Evolutionary conservation across 1,139 yeast species (phyloP).

Genomic region (Yamadazyma epiphylla): DNA sequence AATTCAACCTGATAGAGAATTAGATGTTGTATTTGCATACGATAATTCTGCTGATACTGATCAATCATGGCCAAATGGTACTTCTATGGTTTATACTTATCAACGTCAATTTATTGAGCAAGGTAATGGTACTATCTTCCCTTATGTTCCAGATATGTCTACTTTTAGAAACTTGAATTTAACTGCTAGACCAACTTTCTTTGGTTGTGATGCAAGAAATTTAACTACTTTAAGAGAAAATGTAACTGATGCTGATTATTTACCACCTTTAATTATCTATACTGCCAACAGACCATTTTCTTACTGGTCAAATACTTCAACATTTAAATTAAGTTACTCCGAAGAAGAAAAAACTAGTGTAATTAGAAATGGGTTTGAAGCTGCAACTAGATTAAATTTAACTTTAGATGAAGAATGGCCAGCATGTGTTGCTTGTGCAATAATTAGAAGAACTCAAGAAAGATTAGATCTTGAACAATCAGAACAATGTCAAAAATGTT

Average conservation of each 20-base stretch:
- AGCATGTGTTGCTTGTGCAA: slow-evolving; percentile 86
- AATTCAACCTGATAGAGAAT: slow-evolving; percentile 33
- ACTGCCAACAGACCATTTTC: slow-evolving; percentile 75
- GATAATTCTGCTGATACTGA: slow-evolving; percentile 49
- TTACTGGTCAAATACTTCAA: slow-evolving; percentile 65
- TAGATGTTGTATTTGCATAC: slow-evolving; percentile 43
- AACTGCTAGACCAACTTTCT: slow-evolving; percentile 70
- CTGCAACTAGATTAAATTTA: slow-evolving; percentile 65
- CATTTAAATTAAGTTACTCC: slow-evolving; percentile 62
- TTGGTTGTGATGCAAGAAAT: slow-evolving; percentile 77
- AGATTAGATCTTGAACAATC: slow-evolving; percentile 60
- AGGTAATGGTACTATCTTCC: slow-evolving; percentile 68
- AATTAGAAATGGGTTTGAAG: slow-evolving; percentile 79
- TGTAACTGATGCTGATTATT: slow-evolving; percentile 19
- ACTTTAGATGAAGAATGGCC: slow-evolving; percentile 74
- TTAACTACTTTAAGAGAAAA: slow-evolving; percentile 45
- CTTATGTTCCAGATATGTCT: slow-evolving; percentile 75
- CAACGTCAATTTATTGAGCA: slow-evolving; percentile 63
- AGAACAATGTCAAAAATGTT: slow-evolving; percentile 71
- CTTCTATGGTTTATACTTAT: slow-evolving; percentile 45
- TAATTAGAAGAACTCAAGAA: slow-evolving; percentile 78
- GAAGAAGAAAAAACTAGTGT: slow-evolving; percentile 55
- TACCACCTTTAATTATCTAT: slow-evolving; percentile 76
- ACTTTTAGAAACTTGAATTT: slow-evolving; percentile 62
- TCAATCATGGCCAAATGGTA: slow-evolving; percentile 41